A percentile compares a stretch with the other conserved stretches of the same genome.
Conservation (phyloP, 192 early-diverging fungal species). For the Tieghemiomyces parasiticus region DNA sequence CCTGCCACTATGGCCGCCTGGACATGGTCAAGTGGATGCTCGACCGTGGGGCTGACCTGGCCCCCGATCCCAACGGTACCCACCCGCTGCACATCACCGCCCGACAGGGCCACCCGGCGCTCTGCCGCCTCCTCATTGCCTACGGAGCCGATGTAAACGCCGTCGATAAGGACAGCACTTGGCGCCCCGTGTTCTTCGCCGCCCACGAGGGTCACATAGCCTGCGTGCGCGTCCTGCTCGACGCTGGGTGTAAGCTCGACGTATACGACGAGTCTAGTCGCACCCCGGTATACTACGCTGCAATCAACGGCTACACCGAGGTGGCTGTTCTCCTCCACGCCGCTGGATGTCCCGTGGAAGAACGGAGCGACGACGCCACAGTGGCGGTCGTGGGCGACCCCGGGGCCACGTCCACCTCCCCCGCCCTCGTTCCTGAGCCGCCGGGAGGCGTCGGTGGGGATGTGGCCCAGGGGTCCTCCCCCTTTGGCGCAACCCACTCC, state of each 20-base stretch:
- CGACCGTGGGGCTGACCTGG: conserved; percentile 53
- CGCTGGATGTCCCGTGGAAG: conserved; percentile 29
- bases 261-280: conserved; percentile 72
- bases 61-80: conserved; percentile 63
- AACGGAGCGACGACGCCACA: background rate
- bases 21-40: conserved; percentile 76
- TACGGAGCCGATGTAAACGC: conserved; percentile 61
- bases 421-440: background rate
- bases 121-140: conserved; percentile 56
- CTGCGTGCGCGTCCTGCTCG: conserved; percentile 64
- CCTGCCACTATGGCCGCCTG: conserved; percentile 82
- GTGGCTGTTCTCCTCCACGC: conserved; percentile 63
- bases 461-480: background rate
- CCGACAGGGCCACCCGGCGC: conserved; percentile 59
- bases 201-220: conserved; percentile 78
- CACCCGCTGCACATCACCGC: conserved; percentile 82
- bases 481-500: background rate
- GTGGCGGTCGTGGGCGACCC: conserved; percentile 2
- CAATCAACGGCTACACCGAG: conserved; percentile 77
- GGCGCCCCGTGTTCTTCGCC: conserved; percentile 95
- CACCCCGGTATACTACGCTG: conserved; percentile 78
- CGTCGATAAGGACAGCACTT: conserved; percentile 80
- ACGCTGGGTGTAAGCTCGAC: conserved; percentile 56
- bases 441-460: conserved; percentile 1
- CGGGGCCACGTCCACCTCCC: background rate